phyloP scores from a whole-genome alignment of 331 rosid species.

The Cydonia oblonga region DNA sequence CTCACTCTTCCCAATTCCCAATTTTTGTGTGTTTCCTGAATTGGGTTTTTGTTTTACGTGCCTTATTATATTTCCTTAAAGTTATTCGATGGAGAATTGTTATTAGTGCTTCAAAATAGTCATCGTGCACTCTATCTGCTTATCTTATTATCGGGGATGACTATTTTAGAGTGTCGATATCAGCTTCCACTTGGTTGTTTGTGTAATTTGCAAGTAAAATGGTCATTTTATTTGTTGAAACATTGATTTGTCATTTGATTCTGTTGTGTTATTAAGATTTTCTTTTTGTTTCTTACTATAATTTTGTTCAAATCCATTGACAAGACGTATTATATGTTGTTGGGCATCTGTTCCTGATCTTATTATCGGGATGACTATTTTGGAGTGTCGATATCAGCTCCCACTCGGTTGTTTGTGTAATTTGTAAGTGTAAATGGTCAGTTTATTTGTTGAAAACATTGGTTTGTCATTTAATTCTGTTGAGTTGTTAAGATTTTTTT shows the following conservation, averaged over 20 bases:
- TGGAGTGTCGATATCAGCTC: background rate
- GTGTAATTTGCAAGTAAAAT: background rate
- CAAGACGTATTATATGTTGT: too few relatives aligned
- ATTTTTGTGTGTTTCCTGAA: background rate
- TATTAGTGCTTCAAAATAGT: too few relatives aligned
- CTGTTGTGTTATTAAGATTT: background rate
- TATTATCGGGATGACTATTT: background rate
- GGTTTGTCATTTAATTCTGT: background rate
- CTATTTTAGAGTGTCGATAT: background rate
- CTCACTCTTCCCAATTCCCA: background rate
- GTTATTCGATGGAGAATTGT: background rate
- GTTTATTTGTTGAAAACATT: background rate
- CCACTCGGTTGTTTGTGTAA: background rate
- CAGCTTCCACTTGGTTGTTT: background rate
- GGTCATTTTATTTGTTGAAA: background rate
- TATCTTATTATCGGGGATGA: background rate
- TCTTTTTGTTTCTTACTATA: too few relatives aligned
- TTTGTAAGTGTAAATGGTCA: background rate
- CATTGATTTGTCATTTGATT: background rate
- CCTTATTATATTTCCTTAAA: background rate
- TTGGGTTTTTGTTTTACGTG: background rate
- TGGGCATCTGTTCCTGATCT: too few relatives aligned
- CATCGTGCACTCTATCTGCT: background rate
- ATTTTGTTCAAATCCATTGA: too few relatives aligned
- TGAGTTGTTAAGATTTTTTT: background rate